Conservation (phyloP, 139 green algal genomes). For the Volvox africanus region DNA sequence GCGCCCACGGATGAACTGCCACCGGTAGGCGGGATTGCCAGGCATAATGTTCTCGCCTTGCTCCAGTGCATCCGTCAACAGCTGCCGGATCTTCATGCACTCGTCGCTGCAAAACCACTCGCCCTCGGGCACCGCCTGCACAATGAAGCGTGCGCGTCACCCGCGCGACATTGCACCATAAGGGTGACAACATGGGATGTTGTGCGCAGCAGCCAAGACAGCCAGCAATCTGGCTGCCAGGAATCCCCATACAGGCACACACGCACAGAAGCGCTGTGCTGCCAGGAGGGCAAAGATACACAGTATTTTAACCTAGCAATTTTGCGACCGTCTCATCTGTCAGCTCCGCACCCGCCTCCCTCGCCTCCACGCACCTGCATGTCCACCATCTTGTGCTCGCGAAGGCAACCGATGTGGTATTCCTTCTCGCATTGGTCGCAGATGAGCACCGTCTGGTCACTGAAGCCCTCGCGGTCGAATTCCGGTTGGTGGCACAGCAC, state of each 20-base stretch:
- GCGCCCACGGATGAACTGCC: slow-evolving; percentile 53
- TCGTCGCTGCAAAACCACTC: slow-evolving; percentile 91
- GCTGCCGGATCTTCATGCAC: slow-evolving; percentile 70
- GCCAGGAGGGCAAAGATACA: too few relatives aligned
- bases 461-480: slow-evolving; percentile 81
- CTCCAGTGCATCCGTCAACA: slow-evolving; percentile 62
- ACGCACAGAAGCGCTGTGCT: too few relatives aligned
- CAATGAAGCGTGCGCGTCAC: too few relatives aligned
- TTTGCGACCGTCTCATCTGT: too few relatives aligned
- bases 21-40: slow-evolving; percentile 51
- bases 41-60: slow-evolving; percentile 56
- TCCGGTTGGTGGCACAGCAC: slow-evolving; percentile 81
- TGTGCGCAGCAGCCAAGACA: too few relatives aligned
- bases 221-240: too few relatives aligned
- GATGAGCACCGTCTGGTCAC: slow-evolving; percentile 90
- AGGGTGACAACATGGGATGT: too few relatives aligned
- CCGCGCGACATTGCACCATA: too few relatives aligned
- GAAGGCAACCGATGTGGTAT: slow-evolving; percentile 91
- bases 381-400: slow-evolving; percentile 48
- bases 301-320: too few relatives aligned
- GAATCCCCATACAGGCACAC: too few relatives aligned
- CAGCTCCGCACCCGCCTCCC: neutral
- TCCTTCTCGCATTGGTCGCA: slow-evolving; percentile 97
- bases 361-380: slow-evolving; percentile 7
- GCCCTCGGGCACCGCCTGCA: slow-evolving; percentile 63